phyloP scores from a whole-genome alignment of 2,329 filamentous ascomycete genomes.

The Fusarium cyanostomum region DNA sequence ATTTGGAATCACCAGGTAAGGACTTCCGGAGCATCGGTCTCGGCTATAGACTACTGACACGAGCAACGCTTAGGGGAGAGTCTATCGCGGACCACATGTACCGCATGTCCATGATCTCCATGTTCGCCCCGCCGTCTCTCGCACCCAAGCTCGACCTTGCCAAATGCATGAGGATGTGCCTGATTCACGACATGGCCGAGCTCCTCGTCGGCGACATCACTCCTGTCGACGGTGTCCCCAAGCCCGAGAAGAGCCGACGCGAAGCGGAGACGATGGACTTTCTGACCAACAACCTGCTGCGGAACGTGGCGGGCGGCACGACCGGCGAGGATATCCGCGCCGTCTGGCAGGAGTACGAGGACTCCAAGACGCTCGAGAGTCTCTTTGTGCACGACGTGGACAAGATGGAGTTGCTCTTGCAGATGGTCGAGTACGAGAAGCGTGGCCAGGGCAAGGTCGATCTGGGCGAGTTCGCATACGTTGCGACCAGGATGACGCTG shows the following conservation, averaged over 20 bases:
- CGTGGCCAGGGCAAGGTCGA: slow-evolving; percentile 72
- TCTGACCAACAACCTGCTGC: slow-evolving; percentile 77
- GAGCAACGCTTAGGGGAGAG: slow-evolving; percentile 68
- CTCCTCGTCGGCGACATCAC: slow-evolving; percentile 96
- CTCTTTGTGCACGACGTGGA: slow-evolving; percentile 96
- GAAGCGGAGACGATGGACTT: slow-evolving; percentile 94
- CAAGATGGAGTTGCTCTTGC: slow-evolving; percentile 92
- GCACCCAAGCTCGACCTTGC: slow-evolving; percentile 76
- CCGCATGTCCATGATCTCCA: slow-evolving; percentile 95
- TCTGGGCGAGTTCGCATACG: slow-evolving; percentile 86
- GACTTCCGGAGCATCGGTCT: background rate
- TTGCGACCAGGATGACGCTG: slow-evolving; percentile 76
- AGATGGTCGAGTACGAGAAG: slow-evolving; percentile 97
- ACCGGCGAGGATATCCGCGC: slow-evolving; percentile 76
- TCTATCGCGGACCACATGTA: slow-evolving; percentile 99
- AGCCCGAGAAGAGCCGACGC: slow-evolving; percentile 87
- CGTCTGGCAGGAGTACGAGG: slow-evolving; percentile 97
- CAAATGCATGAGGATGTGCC: slow-evolving; percentile 92
- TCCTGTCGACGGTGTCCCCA: slow-evolving; percentile 84
- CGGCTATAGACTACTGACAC: background rate
- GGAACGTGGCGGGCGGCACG: slow-evolving; percentile 75
- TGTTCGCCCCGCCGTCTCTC: slow-evolving; percentile 84
- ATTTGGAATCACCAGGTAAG: slow-evolving; percentile 75
- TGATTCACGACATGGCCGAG: slow-evolving; percentile 98
- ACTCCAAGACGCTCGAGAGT: slow-evolving; percentile 82